A percentile compares a stretch with the other conserved stretches of the same genome.
These are phyloP conservation scores for Phascolomyces articulosus DNA, from an alignment of 371 early-diverging fungal genomes.

Conservation along the genomic window DNA sequence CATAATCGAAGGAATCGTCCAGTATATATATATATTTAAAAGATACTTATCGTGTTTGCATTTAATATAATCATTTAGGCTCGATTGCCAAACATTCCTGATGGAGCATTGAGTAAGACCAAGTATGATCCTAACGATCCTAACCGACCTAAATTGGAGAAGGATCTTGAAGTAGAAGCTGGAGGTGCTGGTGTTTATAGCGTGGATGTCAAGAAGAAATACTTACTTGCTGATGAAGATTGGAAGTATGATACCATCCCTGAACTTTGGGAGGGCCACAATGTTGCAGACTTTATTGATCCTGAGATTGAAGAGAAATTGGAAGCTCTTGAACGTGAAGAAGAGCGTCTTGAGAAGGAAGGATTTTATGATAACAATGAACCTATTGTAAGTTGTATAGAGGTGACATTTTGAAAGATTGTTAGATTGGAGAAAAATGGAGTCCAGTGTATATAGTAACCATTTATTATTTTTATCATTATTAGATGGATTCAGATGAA, in stretches of 20 bases:
- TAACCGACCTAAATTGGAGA: slow-evolving; percentile 81
- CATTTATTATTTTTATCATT: too few species aligned
- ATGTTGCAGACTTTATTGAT: slow-evolving; percentile 99
- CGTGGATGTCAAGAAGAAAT: slow-evolving; percentile 88
- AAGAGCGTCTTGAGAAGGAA: slow-evolving; percentile 89
- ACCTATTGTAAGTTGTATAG: slow-evolving; percentile 53
- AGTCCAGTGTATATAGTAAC: too few species aligned
- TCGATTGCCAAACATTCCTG: slow-evolving; percentile 90
- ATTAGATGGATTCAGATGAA: slow-evolving; percentile 67
- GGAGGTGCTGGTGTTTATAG: slow-evolving; percentile 98
- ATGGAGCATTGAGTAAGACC: slow-evolving; percentile 63
- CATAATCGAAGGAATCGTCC: background rate
- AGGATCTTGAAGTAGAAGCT: slow-evolving; percentile 86
- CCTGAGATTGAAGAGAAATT: slow-evolving; percentile 96
- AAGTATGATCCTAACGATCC: slow-evolving; percentile 86
- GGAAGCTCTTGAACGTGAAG: slow-evolving; percentile 96
- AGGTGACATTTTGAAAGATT: too few species aligned
- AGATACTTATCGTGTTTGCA: too few species aligned
- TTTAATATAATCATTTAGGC: slow-evolving; percentile 4
- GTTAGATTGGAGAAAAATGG: too few species aligned
- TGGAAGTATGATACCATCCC: slow-evolving; percentile 99
- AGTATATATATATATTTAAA: slow-evolving; percentile 5
- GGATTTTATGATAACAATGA: slow-evolving; percentile 93
- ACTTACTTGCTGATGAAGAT: slow-evolving; percentile 82
- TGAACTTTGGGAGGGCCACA: slow-evolving; percentile 99